Evolutionary conservation across 306 rosid species (phyloP).

Genomic region (Comarum palustre): DNA sequence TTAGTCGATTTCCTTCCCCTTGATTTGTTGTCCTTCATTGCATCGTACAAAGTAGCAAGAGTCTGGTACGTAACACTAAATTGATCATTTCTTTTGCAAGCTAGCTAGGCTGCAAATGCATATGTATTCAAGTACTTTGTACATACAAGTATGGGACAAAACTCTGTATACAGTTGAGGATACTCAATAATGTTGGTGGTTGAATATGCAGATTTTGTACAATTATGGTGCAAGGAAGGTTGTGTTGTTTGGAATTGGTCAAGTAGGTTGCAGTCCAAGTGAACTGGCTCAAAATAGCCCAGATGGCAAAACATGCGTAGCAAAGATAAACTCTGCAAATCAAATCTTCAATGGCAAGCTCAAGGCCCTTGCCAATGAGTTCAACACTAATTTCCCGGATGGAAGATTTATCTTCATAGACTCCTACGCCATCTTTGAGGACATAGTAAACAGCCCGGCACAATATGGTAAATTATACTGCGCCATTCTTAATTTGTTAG

Average conservation of each 20-base stretch:
- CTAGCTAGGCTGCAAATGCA: background rate
- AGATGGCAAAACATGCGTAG: conserved; percentile 76
- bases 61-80: background rate
- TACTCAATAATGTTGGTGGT: background rate
- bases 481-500: background rate
- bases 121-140: background rate
- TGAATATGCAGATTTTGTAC: conserved; percentile 47
- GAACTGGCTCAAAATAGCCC: conserved; percentile 76
- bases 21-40: background rate
- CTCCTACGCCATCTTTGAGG: conserved; percentile 71
- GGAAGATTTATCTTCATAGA: conserved; percentile 66
- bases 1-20: conserved; percentile 21
- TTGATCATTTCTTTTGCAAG: background rate
- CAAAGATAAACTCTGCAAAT: conserved; percentile 69
- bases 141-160: background rate
- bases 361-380: conserved; percentile 55
- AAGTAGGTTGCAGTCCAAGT: conserved; percentile 83
- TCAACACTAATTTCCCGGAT: conserved; percentile 59
- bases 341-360: conserved; percentile 68
- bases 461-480: conserved; percentile 48
- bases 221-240: conserved; percentile 84
- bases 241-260: conserved; percentile 83
- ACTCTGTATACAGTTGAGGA: background rate
- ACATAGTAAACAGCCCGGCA: conserved; percentile 56
- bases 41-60: background rate